Evolutionary conservation across 2,329 filamentous ascomycete species (phyloP).

Genomic region (Colletotrichum noveboracense): DNA sequence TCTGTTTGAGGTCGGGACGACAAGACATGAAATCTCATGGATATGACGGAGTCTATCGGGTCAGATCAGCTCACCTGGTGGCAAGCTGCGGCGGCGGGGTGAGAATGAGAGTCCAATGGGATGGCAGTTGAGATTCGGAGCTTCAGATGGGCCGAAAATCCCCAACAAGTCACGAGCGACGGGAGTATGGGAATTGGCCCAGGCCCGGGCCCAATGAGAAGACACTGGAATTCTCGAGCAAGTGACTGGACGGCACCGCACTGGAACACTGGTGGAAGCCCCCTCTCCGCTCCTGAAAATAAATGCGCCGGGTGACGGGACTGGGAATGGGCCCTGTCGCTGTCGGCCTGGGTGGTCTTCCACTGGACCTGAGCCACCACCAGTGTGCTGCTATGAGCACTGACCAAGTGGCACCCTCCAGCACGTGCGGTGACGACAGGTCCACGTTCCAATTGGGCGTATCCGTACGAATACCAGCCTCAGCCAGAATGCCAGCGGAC

Average conservation of each 20-base stretch:
- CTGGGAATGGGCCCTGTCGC: background rate
- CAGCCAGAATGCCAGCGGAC: background rate
- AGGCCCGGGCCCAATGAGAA: background rate
- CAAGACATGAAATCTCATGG: background rate
- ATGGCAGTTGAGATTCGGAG: background rate
- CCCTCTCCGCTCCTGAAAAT: background rate
- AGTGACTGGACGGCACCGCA: background rate
- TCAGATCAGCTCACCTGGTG: conserved; percentile 5
- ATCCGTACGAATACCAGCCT: background rate
- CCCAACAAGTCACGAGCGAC: background rate
- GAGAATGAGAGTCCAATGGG: background rate
- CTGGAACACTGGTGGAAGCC: background rate
- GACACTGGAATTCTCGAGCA: background rate
- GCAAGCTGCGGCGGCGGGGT: background rate
- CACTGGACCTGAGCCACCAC: background rate
- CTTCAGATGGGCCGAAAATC: conserved; percentile 8
- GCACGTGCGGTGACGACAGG: background rate
- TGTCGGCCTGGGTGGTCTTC: background rate
- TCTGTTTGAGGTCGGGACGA: background rate
- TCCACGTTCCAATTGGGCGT: background rate
- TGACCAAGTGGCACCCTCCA: background rate
- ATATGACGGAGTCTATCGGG: background rate
- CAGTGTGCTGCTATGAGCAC: background rate
- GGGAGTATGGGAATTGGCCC: background rate
- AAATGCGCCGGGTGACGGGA: background rate